These are phyloP conservation scores for Quercus ilex DNA, from an alignment of 306 rosid species.

Conservation along the genomic window DNA sequence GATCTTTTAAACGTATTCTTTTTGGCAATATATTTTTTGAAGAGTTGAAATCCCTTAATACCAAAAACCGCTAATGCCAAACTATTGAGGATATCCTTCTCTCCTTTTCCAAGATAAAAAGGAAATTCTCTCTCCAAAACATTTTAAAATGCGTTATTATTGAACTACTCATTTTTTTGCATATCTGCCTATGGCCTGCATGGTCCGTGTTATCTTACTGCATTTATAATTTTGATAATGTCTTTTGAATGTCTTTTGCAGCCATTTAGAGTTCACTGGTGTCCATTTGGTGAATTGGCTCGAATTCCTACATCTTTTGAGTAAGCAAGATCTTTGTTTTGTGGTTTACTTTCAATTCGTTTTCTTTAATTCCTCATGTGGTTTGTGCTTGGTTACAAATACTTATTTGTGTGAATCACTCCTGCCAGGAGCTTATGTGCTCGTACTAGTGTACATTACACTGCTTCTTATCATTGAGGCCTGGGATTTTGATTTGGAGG, in stretches of 20 bases:
- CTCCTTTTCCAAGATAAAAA: neutral
- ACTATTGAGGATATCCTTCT: neutral
- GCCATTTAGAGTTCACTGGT: slow-evolving; percentile 27
- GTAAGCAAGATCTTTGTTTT: slow-evolving; percentile 16
- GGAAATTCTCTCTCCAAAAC: neutral
- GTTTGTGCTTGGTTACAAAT: neutral
- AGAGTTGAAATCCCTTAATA: neutral
- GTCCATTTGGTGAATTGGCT: slow-evolving; percentile 21
- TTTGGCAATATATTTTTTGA: neutral
- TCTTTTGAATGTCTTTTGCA: neutral
- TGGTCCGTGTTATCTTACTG: neutral
- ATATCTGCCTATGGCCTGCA: neutral
- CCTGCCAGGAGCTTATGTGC: neutral
- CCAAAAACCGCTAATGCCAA: neutral
- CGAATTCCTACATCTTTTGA: slow-evolving; percentile 22
- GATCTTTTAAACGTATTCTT: neutral
- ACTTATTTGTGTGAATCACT: neutral
- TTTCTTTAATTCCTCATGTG: neutral
- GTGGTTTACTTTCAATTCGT: neutral
- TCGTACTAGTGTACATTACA: neutral
- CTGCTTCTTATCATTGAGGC: neutral
- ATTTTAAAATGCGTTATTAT: neutral
- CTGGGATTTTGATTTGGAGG: neutral
- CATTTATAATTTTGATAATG: neutral
- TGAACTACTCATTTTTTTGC: neutral